Evolutionary conservation across 371 early-diverging fungal genomes (phyloP).

Genomic region (Coemansia sp.): DNA sequence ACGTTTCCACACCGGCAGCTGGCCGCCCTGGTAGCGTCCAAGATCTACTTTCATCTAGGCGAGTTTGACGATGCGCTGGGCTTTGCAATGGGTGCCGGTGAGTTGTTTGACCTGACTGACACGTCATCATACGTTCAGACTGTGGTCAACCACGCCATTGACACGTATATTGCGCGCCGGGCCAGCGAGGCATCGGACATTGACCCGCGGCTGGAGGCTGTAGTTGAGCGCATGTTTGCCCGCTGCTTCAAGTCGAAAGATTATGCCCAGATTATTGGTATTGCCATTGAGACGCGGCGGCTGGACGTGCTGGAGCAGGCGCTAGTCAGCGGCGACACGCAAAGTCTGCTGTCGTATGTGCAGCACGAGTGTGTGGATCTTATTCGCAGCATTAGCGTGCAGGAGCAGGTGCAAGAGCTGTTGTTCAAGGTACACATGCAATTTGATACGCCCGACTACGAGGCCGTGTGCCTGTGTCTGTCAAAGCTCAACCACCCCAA

Average conservation of each 20-base stretch:
- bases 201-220: conserved; percentile 77
- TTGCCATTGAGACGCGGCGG: conserved; percentile 89
- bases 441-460: conserved; percentile 82
- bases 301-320: conserved; percentile 85
- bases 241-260: conserved; percentile 85
- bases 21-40: conserved; percentile 94
- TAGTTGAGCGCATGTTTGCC: conserved; percentile 92
- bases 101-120: conserved; percentile 77
- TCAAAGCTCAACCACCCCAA: conserved; percentile 81
- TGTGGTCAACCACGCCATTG: conserved; percentile 89
- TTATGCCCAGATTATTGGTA: conserved; percentile 89
- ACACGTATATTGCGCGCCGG: conserved; percentile 86
- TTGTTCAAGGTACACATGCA: conserved; percentile 80
- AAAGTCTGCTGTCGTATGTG: conserved; percentile 77
- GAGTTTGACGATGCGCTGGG: conserved; percentile 91
- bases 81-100: conserved; percentile 94
- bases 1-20: conserved; percentile 79
- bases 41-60: conserved; percentile 84
- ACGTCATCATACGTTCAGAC: conserved; percentile 90
- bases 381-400: conserved; percentile 71
- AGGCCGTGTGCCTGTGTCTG: conserved; percentile 87
- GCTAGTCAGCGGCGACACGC: conserved; percentile 69
- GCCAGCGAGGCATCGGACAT: conserved; percentile 57
- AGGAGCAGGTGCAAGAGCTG: conserved; percentile 70
- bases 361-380: conserved; percentile 61